Conservation (phyloP, 108 stramenopile species). For the Conticribra weissflogii region DNA sequence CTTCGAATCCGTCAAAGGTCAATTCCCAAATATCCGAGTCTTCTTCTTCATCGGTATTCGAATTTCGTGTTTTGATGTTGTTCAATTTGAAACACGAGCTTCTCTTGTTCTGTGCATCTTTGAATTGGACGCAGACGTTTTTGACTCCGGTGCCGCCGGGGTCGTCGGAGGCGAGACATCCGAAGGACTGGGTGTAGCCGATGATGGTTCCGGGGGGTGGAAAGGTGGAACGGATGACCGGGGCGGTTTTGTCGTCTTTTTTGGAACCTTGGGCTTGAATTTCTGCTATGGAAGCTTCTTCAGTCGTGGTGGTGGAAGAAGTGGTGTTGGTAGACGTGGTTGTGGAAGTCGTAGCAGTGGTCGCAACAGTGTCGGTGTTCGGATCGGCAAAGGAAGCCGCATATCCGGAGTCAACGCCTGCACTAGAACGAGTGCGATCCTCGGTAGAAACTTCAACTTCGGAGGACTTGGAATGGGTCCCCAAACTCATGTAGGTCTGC, state of each 20-base stretch:
- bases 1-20: constrained; percentile 28
- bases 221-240: constrained; percentile 26
- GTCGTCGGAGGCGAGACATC: constrained; percentile 11
- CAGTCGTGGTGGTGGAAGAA: background rate
- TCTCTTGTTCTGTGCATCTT: constrained; percentile 6
- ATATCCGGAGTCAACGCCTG: no score
- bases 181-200: constrained; percentile 30
- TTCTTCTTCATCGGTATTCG: background rate
- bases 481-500: background rate
- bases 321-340: background rate
- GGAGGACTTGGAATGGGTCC: no score
- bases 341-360: no score
- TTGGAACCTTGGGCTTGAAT: background rate
- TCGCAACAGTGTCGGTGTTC: no score
- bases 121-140: constrained; percentile 29
- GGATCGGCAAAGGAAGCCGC: no score
- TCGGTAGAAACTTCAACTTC: no score
- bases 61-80: constrained; percentile 7
- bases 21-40: constrained; percentile 32
- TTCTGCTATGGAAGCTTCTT: background rate
- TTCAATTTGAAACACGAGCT: constrained; percentile 7
- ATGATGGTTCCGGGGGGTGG: constrained; percentile 20
- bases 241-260: constrained; percentile 4
- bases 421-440: no score
- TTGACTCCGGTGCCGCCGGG: constrained; percentile 11